Conservation (phyloP, 768 basidiomycete genomes). For the Lentinula sp. region DNA sequence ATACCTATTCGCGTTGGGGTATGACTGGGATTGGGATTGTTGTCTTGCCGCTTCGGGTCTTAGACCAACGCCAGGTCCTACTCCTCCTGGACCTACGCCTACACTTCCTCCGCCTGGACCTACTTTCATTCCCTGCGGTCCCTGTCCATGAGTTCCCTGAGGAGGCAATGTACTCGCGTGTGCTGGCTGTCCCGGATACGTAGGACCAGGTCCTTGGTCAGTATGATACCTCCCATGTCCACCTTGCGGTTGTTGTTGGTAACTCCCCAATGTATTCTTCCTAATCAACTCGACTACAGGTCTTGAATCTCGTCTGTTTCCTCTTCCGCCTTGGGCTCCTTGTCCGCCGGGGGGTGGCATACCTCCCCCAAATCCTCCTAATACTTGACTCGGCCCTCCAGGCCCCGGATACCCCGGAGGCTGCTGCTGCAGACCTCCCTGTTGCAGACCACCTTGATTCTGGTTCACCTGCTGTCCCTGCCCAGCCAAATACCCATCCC, state of each 20-base stretch:
- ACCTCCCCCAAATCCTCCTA: no score
- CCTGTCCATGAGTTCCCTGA: no score
- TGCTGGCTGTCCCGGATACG: no score
- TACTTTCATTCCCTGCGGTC: no score
- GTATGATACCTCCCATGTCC: background rate
- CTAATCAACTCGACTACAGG: constrained; percentile 51
- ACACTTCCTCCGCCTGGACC: no score
- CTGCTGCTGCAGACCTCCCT: background rate
- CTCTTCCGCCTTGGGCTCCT: background rate
- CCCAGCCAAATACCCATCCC: constrained; percentile 11
- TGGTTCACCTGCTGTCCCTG: background rate
- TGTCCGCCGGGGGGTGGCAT: no score
- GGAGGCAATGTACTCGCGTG: no score
- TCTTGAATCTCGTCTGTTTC: constrained; percentile 25
- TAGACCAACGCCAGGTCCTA: no score
- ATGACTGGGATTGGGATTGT: background rate
- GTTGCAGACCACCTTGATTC: no score
- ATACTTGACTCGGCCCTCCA: no score
- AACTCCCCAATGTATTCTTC: constrained; percentile 33
- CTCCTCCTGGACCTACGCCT: no score
- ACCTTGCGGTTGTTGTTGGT: background rate
- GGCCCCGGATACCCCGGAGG: background rate
- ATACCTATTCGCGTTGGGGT: background rate
- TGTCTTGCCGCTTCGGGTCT: no score
- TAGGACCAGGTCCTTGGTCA: background rate